phyloP scores from a whole-genome alignment of 2,329 filamentous ascomycete species.

The Cadophora luteo-olivacea region DNA sequence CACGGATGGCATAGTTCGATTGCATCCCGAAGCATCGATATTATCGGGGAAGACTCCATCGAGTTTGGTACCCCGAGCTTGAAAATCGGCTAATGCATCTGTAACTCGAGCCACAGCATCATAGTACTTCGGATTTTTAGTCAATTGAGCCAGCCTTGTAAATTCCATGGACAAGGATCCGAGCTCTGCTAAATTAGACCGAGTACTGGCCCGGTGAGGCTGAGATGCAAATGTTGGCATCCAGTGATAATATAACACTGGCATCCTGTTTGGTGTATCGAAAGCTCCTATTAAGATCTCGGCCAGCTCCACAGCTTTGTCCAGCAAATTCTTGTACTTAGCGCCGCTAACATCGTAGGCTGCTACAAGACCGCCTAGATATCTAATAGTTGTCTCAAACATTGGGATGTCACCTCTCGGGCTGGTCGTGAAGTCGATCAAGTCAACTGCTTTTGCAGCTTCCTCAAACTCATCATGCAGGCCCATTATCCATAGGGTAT shows the following conservation, averaged over 20 bases:
- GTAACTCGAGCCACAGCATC: slow-evolving; percentile 89
- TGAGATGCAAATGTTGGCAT: slow-evolving; percentile 68
- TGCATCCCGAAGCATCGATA: slow-evolving; percentile 82
- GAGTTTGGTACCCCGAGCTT: slow-evolving; percentile 70
- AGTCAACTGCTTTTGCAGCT: slow-evolving; percentile 70
- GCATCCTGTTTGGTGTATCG: slow-evolving; percentile 93
- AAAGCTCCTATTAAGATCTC: slow-evolving; percentile 77
- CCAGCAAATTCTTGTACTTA: slow-evolving; percentile 68
- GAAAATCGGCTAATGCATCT: slow-evolving; percentile 76
- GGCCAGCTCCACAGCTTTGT: slow-evolving; percentile 75
- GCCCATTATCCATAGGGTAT: slow-evolving; percentile 88
- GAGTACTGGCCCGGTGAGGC: slow-evolving; percentile 64
- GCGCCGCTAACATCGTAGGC: slow-evolving; percentile 86
- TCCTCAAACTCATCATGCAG: slow-evolving; percentile 80
- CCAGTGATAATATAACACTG: slow-evolving; percentile 81
- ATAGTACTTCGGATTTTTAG: slow-evolving; percentile 82
- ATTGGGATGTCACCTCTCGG: slow-evolving; percentile 76
- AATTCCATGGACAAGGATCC: slow-evolving; percentile 88
- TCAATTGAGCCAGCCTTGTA: slow-evolving; percentile 86
- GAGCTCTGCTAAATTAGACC: slow-evolving; percentile 59
- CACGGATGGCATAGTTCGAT: slow-evolving; percentile 45
- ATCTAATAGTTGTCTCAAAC: slow-evolving; percentile 92
- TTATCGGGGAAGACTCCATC: slow-evolving; percentile 82
- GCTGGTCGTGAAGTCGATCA: slow-evolving; percentile 84
- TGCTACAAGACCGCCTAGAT: slow-evolving; percentile 83